phyloP scores from a whole-genome alignment of 208 protist species.

The Leishmania amazonensis region DNA sequence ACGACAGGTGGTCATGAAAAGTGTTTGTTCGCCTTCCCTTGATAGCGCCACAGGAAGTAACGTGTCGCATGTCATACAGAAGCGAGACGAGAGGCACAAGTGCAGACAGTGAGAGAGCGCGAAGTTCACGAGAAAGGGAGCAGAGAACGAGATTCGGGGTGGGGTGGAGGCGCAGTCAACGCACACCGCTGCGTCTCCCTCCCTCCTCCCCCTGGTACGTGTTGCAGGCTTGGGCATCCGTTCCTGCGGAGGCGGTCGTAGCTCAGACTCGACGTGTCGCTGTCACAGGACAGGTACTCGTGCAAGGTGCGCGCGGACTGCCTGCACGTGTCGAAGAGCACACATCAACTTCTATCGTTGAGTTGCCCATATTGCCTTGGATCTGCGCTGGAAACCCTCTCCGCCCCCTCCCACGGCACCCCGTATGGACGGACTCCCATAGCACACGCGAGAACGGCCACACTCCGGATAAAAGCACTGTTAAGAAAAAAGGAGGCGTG shows the following conservation, averaged over 20 bases:
- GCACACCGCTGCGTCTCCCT: background rate
- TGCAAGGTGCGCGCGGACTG: background rate
- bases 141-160: background rate
- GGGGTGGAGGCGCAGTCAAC: background rate
- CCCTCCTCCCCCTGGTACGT: background rate
- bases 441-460: background rate
- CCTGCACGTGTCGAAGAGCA: background rate
- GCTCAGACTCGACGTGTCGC: background rate
- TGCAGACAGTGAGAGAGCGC: background rate
- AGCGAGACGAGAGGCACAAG: background rate
- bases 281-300: background rate
- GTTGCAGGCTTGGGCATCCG: background rate
- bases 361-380: background rate
- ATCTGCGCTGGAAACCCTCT: background rate
- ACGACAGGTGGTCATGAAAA: background rate
- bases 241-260: no score
- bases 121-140: background rate
- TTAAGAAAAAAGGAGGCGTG: background rate
- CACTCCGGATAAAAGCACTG: background rate
- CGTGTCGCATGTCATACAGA: background rate
- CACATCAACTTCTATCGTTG: background rate
- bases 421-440: background rate
- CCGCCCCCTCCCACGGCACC: no score
- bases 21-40: background rate
- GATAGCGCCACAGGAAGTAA: background rate